Percentiles rank a stretch among this genome's conserved stretches.
Evolutionary conservation across 768 basidiomycete species (phyloP).

Genomic region (Amanita rubescens): DNA sequence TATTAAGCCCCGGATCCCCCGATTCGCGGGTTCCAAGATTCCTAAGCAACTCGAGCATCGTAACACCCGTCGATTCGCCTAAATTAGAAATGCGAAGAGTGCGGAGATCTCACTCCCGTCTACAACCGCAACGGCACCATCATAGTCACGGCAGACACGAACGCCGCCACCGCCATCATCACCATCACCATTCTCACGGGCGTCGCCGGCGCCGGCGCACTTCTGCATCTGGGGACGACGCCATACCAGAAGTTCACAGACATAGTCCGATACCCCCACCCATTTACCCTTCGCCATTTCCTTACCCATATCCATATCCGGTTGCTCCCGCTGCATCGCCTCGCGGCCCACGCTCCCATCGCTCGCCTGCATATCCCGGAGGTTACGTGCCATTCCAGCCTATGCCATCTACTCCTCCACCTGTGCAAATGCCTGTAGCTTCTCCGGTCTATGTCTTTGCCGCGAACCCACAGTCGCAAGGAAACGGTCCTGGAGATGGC

Average conservation of each 20-base stretch:
- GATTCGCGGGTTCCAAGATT: slow-evolving; percentile 14
- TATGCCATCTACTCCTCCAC: slow-evolving; percentile 12
- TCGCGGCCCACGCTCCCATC: slow-evolving; percentile 17
- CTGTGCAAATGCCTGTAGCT: slow-evolving; percentile 10
- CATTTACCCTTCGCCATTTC: slow-evolving; percentile 27
- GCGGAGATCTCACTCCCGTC: slow-evolving; percentile 11
- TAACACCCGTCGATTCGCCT: slow-evolving; percentile 14
- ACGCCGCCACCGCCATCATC: slow-evolving; percentile 17
- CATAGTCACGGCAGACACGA: slow-evolving; percentile 17
- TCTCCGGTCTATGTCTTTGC: slow-evolving; percentile 21
- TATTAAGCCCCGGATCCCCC: slow-evolving; percentile 24
- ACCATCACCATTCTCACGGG: slow-evolving; percentile 13
- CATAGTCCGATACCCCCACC: slow-evolving; percentile 19
- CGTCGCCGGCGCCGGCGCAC: slow-evolving; percentile 8
- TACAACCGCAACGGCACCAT: slow-evolving; percentile 14
- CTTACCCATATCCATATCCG: slow-evolving; percentile 21
- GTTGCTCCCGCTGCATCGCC: slow-evolving; percentile 13
- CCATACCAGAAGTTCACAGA: slow-evolving; percentile 4
- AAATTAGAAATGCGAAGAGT: slow-evolving; percentile 7
- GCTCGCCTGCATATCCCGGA: slow-evolving; percentile 14
- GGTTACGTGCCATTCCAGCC: slow-evolving; percentile 26
- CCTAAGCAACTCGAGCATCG: slow-evolving; percentile 15
- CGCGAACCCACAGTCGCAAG: slow-evolving; percentile 1
- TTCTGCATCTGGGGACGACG: slow-evolving; percentile 1
- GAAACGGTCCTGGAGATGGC: not conserved